Base-by-base conservation (phyloP, 1,284 basidiomycete species). In the Stereum hirsutum region DNA sequence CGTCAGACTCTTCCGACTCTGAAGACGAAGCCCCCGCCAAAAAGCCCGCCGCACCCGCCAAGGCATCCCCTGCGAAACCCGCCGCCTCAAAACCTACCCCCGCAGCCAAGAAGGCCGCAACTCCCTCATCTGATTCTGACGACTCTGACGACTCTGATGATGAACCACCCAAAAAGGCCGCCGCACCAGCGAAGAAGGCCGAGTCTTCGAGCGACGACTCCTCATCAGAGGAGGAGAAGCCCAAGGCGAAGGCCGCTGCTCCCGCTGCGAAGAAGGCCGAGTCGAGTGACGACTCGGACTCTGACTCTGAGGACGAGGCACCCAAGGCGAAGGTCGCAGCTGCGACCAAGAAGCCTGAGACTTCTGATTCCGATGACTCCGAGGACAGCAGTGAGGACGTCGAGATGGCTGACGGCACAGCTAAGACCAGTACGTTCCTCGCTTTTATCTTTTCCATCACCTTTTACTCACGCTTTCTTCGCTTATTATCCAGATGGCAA, bases 321-420 rank as follows among this genome's bases (percentile, higher is more conserved):
- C n/a, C n/a, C n/a, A n/a, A n/a, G 33, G 47, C 17, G 43, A 49
- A 12, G 38, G 37, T 23, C 38, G 41, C 20, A 41, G 39, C 21
- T 39, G 55, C 49, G 50, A 57, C 21, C 43, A 33, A 6, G 42
- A 43, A 23, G 49, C 48, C 7, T 54, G 51, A 11, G 51, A 54
- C 15, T 54, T 54, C n/a, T n/a, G 49, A 48, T 23, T 49, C 52
- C 46, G 60, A 59, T 38, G 55, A 59, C 37, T 59, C 59, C 32
- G 57, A 56, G 41, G 63, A 65, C 38, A 67, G 69, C 8, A 72
- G 70, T 46, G 62, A 65, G 33, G 81, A 83, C 59, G 74, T 73
- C 27, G 73, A 81, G 53, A 83, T 82, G 79, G 61, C 57, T 12
- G 68, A 70, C 40, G 59, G 65, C 30, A 49, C 69, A 31, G 59